Evolutionary conservation across 1,284 basidiomycete species (phyloP), one percentile per base, ranked within the genome.

Genomic region (Sporisorium scitamineum): DNA sequence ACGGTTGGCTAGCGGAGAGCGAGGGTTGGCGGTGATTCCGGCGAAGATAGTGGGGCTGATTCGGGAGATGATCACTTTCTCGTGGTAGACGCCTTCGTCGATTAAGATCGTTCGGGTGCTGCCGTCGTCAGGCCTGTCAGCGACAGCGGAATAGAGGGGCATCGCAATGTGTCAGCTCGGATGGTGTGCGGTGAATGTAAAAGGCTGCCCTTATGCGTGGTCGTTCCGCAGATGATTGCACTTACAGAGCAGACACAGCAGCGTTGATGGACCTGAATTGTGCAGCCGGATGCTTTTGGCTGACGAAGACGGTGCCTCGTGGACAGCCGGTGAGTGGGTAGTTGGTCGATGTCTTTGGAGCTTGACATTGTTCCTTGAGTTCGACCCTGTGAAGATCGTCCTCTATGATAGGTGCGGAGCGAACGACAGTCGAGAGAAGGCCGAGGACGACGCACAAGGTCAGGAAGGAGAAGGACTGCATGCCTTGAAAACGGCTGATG

Each of bases 81-180:
- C 72, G 26, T 64, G n/a, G 42, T 75, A 75, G 9, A 39, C 37
- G 3, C 72, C 72, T 18, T 45, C 29, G 34, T 70, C 72, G 55
- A 75, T 63, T 22, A 75, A 60, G 27, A 75, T 29, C 9, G 61
- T 70, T 11, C 41, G 22, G 11, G 41, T 45, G 37, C 41, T 62
- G 18, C 60, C 63, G 41, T 72, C 56, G 9, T 67, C 70, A n/a
- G 53, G 63, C 16, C 70, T 72, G 34, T 20, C 24, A n/a, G n/a
- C n/a, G 32, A 27, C 9, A 8, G 24, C 5, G 22, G 9, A 11
- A 24, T 5, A 18, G 9, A 44, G n/a, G 9, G 16, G 18, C 16
- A n/a, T 18, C 16, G 3, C 5, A n/a, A 7, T 8, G 39, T 26
- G 37, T 51, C n/a, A 59, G n/a, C 37, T 39, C 16, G 8, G 37